Evolutionary conservation across 2,329 filamentous ascomycete species (phyloP).

Genomic region (Ustulina deusta): DNA sequence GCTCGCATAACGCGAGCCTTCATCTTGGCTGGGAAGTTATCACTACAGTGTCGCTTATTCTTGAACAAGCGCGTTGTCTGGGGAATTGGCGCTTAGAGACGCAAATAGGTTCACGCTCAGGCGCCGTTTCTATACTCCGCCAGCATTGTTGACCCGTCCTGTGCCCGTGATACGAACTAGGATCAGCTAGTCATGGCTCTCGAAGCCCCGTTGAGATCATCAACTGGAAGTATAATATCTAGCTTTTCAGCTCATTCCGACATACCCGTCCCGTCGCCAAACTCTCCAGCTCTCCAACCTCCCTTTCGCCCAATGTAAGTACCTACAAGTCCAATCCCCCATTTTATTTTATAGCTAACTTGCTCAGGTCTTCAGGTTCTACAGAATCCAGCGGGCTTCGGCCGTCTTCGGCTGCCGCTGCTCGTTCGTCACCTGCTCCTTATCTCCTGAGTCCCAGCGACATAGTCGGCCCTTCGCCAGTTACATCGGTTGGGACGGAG

Average conservation of each 20-base stretch:
- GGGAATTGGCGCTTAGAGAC: constrained; percentile 36
- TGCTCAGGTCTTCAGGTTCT: constrained; percentile 54
- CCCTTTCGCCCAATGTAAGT: constrained; percentile 66
- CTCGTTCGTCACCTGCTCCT: constrained; percentile 62
- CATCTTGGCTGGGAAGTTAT: constrained; percentile 38
- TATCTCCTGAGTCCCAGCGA: constrained; percentile 74
- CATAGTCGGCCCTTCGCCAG: constrained; percentile 83
- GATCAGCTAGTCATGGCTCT: constrained; percentile 64
- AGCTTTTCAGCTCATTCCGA: constrained; percentile 66
- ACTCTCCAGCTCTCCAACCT: constrained; percentile 62
- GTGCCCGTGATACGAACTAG: constrained; percentile 36
- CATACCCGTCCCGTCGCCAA: constrained; percentile 67
- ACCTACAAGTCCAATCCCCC: constrained; percentile 2
- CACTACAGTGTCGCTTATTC: constrained; percentile 35
- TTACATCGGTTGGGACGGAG: constrained; percentile 86
- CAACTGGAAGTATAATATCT: constrained; percentile 68
- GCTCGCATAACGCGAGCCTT: constrained; percentile 33
- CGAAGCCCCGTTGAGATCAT: constrained; percentile 72
- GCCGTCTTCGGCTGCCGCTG: constrained; percentile 61
- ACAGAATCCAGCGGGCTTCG: constrained; percentile 63
- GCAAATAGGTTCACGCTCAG: constrained; percentile 39
- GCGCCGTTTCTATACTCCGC: constrained; percentile 34
- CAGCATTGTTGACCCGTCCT: constrained; percentile 37
- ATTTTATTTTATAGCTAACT: constrained; percentile 29
- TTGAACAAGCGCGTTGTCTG: constrained; percentile 41